phyloP scores from a whole-genome alignment of 2,329 filamentous ascomycete genomes.

The Colletotrichum plurivorum region DNA sequence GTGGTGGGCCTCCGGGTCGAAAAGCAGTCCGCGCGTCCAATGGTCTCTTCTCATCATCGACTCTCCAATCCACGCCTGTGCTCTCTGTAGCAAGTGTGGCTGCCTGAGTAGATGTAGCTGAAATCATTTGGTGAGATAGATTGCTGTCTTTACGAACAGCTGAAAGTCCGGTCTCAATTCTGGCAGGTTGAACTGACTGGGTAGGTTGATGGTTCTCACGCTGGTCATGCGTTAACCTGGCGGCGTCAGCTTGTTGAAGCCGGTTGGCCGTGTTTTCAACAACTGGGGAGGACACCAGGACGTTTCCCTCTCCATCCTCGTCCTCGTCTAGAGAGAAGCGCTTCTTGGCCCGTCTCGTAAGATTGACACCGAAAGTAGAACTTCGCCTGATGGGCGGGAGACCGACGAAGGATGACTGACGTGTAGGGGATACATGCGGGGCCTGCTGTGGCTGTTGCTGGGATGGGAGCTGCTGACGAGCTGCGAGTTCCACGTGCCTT shows the following conservation, averaged over 20 bases:
- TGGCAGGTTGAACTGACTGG: slow-evolving; percentile 17
- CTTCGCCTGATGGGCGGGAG: slow-evolving; percentile 71
- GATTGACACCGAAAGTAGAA: slow-evolving; percentile 67
- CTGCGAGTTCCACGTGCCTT: slow-evolving; percentile 40
- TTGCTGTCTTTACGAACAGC: slow-evolving; percentile 24
- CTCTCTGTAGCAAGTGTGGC: slow-evolving; percentile 34
- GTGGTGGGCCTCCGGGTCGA: slow-evolving; percentile 17
- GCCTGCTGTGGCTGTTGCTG: slow-evolving; percentile 31
- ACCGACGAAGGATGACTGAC: slow-evolving; percentile 67
- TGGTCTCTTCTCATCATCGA: slow-evolving; percentile 34
- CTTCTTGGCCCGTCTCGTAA: slow-evolving; percentile 52
- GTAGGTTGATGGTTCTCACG: not conserved
- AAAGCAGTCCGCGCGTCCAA: slow-evolving; percentile 25
- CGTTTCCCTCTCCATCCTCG: slow-evolving; percentile 43
- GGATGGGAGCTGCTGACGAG: slow-evolving; percentile 29
- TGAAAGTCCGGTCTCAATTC: slow-evolving; percentile 22
- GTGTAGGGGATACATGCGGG: slow-evolving; percentile 49
- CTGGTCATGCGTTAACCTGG: slow-evolving; percentile 3
- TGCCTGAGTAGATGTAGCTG: slow-evolving; percentile 35
- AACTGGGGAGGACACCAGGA: slow-evolving; percentile 13
- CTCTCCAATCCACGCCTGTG: slow-evolving; percentile 24
- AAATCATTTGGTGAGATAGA: slow-evolving; percentile 17
- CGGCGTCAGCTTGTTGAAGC: not conserved
- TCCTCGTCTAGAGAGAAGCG: slow-evolving; percentile 51
- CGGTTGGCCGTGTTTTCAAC: slow-evolving; percentile 8